These are phyloP conservation scores for Hyphopichia khmerensis DNA, from an alignment of 1,139 yeast species.

Conservation along the genomic window DNA sequence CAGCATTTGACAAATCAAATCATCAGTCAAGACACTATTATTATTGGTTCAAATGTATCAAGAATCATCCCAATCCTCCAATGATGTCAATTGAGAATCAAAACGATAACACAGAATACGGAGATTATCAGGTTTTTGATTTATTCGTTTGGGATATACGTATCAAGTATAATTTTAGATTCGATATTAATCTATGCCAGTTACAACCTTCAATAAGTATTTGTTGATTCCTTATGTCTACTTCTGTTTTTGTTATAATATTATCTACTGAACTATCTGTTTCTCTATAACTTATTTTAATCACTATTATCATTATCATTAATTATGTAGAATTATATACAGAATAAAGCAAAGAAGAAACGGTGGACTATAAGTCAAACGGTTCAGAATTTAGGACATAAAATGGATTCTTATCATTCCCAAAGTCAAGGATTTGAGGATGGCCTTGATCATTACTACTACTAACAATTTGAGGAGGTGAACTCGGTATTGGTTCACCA, in stretches of 20 bases:
- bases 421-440: not conserved
- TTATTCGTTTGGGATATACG: slow-evolving; percentile 44
- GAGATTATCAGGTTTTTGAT: slow-evolving; percentile 48
- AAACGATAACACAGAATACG: slow-evolving; percentile 23
- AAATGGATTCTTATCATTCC: not conserved
- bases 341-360: no score
- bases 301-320: not conserved
- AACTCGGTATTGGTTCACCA: not conserved
- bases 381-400: not conserved
- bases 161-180: slow-evolving; percentile 37
- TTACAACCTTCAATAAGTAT: slow-evolving; percentile 27
- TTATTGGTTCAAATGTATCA: slow-evolving; percentile 41
- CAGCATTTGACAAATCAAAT: slow-evolving; percentile 4
- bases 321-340: not conserved
- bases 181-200: slow-evolving; percentile 32
- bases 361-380: not conserved
- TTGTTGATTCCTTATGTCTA: slow-evolving; percentile 9
- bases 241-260: not conserved
- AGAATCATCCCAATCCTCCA: slow-evolving; percentile 14
- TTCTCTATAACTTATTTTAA: not conserved
- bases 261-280: not conserved
- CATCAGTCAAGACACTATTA: slow-evolving; percentile 13
- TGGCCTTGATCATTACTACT: not conserved
- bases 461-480: not conserved
- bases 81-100: slow-evolving; percentile 8